These are phyloP conservation scores for Ascochyta koolunga DNA, from an alignment of 2,329 filamentous ascomycete genomes.

Conservation along the genomic window DNA sequence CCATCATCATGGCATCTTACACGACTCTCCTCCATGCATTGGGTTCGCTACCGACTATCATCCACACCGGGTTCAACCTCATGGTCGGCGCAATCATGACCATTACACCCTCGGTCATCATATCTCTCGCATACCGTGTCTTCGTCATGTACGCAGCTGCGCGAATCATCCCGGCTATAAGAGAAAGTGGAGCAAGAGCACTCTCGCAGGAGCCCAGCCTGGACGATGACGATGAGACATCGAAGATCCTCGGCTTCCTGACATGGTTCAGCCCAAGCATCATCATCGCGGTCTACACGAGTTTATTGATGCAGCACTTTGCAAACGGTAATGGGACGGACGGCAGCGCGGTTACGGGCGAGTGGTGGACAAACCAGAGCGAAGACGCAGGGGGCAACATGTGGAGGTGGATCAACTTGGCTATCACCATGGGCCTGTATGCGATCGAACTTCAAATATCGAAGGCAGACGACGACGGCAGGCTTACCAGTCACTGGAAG, in stretches of 20 bases:
- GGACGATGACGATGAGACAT: slow-evolving; percentile 84
- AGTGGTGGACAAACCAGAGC: slow-evolving; percentile 85
- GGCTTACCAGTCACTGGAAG: slow-evolving; percentile 86
- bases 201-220: slow-evolving; percentile 83
- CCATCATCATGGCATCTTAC: slow-evolving; percentile 98
- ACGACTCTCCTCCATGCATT: slow-evolving; percentile 86
- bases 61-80: slow-evolving; percentile 83
- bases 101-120: slow-evolving; percentile 93
- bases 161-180: slow-evolving; percentile 91
- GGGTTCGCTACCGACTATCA: slow-evolving; percentile 79
- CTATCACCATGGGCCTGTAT: slow-evolving; percentile 86
- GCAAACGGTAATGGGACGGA: slow-evolving; percentile 63
- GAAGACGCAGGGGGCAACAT: slow-evolving; percentile 82
- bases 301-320: slow-evolving; percentile 93
- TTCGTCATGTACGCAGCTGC: slow-evolving; percentile 96
- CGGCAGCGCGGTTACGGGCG: slow-evolving; percentile 56
- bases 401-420: slow-evolving; percentile 94
- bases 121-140: slow-evolving; percentile 90
- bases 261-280: slow-evolving; percentile 96
- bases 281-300: slow-evolving; percentile 94
- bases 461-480: slow-evolving; percentile 77
- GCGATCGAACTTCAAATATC: slow-evolving; percentile 88
- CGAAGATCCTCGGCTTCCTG: slow-evolving; percentile 78
- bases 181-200: slow-evolving; percentile 81
- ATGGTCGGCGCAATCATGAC: slow-evolving; percentile 92